Base-by-base conservation (phyloP, 2,329 filamentous ascomycete genomes). In the Neofusicoccum kwambonambiense region DNA sequence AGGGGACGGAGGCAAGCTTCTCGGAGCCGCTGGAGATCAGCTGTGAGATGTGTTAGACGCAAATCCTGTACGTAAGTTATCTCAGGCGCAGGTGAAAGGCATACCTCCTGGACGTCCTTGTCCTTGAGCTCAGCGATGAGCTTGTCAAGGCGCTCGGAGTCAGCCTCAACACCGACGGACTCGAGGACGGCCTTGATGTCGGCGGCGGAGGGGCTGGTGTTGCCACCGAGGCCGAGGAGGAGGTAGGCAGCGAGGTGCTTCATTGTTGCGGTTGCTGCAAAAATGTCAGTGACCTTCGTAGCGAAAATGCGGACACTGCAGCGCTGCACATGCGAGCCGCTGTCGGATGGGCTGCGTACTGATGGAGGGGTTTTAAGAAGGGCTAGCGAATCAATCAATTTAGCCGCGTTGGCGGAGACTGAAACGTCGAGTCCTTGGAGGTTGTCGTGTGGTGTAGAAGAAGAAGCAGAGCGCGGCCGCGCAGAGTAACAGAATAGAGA, bases 381-480 rank as follows among this genome's bases (percentile, higher is more conserved):
- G 93, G 93, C 90, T 90, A 86, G 91, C 93, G 90, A 90, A 85
- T 93, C 94, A 98, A 98, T 98, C 94, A 89, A 90, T 96, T 98
- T 96, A 97, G 97, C 94, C 94, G 93, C 91, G 81, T 91, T 89
- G 87, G 90, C 93, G 94, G 94, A 97, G 94, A 98, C 94, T 97
- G 94, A 96, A 87, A 90, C 93, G 92, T 95, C 92, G 87, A 92
- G 92, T 96, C 90, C 91, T 87, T 76, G 69, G 54, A 76, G 74
- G 54, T 44, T 51, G 56, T 65, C 52, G 62, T 64, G 41, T 41
- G 61, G 62, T 58, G 62, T 57, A 3, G 44, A 50, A 58, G 44
- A 64, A 45, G 35, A 51, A 50, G 52, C 22, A 31, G 19, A 41
- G 51, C 7, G 62, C 17, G 44, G 27, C 52, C 52, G 52, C 47